These are phyloP conservation scores for Petrea volubilis DNA, from an alignment of 257 asterid species.

Conservation along the genomic window DNA sequence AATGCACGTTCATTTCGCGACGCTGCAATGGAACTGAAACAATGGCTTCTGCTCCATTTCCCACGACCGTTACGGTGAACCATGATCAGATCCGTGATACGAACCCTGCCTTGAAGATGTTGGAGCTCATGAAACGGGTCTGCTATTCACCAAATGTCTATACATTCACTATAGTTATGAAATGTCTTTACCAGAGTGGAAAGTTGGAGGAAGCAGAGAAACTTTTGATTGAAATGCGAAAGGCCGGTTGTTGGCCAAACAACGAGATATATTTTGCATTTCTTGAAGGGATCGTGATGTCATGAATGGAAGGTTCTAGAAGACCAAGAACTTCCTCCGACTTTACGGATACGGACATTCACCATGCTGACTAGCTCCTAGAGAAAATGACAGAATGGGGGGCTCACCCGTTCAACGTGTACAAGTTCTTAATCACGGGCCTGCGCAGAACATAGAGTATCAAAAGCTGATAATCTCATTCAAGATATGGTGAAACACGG, in stretches of 20 bases:
- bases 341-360: conserved; percentile 24
- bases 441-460: conserved; percentile 27
- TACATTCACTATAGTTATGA: conserved; percentile 30
- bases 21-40: too few relatives aligned
- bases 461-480: conserved; percentile 32
- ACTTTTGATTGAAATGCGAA: conserved; percentile 31
- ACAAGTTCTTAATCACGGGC: conserved; percentile 38
- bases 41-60: too few relatives aligned
- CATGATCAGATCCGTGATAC: too few relatives aligned
- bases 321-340: neutral
- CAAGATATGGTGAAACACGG: conserved; percentile 38
- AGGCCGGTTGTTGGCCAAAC: conserved; percentile 20
- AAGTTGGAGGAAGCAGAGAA: conserved; percentile 32
- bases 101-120: conserved; percentile 15
- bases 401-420: conserved; percentile 21
- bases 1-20: too few relatives aligned
- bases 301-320: neutral
- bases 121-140: conserved; percentile 34
- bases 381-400: conserved; percentile 24
- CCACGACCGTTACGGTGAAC: too few relatives aligned
- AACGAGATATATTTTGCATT: conserved; percentile 21
- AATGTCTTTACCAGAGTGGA: conserved; percentile 34
- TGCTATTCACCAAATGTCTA: conserved; percentile 39
- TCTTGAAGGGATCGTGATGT: conserved; percentile 24
- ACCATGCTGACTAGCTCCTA: conserved; percentile 28